Conservation (phyloP, 441 rosid genomes). For the Adansonia madagascariensis region DNA sequence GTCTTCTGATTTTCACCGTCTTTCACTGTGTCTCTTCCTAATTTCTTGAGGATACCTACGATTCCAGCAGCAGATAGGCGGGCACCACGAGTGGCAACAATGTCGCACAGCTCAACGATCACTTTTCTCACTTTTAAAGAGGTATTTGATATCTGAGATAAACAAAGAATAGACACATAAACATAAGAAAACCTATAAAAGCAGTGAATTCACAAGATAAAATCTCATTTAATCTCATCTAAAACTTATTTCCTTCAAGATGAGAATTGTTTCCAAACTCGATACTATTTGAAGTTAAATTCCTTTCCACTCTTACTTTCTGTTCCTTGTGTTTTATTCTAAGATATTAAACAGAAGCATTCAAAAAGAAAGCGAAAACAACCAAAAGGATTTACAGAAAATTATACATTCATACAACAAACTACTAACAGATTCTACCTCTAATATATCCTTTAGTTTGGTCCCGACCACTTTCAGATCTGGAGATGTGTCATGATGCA, state of each 20-base stretch:
- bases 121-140: conserved; percentile 43
- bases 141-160: conserved; percentile 39
- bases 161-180: neutral
- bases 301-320: neutral
- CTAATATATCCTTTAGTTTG: conserved; percentile 55
- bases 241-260: neutral
- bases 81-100: conserved; percentile 46
- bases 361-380: neutral
- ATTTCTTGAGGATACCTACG: conserved; percentile 50
- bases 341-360: neutral
- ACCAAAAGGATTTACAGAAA: neutral
- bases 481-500: conserved; percentile 58
- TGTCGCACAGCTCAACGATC: conserved; percentile 42
- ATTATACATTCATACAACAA: neutral
- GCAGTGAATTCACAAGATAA: conserved; percentile 1
- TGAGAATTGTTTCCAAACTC: neutral
- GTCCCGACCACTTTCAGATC: conserved; percentile 55
- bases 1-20: conserved; percentile 40
- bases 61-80: conserved; percentile 52
- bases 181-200: neutral
- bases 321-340: neutral
- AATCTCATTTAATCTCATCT: conserved; percentile 1
- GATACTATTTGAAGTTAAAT: neutral
- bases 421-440: conserved; percentile 38
- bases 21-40: conserved; percentile 41